Conservation (phyloP, 176 grass and related monocot genomes). For the Rhipidocladum racemiflorum region DNA sequence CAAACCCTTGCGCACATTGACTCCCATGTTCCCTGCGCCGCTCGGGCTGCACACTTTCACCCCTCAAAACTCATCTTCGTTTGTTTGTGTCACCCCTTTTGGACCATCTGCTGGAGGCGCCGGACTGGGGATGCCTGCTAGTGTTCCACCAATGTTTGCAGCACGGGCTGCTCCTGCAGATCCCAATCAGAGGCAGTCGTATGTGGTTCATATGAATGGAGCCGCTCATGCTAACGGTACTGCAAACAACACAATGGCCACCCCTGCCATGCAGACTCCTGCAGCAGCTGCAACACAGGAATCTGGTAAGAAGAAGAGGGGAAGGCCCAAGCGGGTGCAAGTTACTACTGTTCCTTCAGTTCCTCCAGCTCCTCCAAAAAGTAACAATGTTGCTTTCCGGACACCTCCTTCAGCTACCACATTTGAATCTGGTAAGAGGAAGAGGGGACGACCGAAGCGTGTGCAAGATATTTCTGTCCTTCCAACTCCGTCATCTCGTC, state of each 20-base stretch:
- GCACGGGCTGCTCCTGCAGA: conserved; percentile 14
- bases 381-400: conserved; percentile 17
- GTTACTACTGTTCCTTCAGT: conserved; percentile 21
- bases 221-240: conserved; percentile 30
- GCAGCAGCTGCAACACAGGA: conserved; percentile 2
- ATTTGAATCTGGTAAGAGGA: conserved; percentile 38
- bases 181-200: conserved; percentile 14
- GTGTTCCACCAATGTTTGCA: conserved; percentile 41
- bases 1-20: conserved; percentile 73
- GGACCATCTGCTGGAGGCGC: conserved; percentile 48
- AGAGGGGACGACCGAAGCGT: conserved; percentile 42
- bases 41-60: conserved; percentile 63
- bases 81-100: conserved; percentile 70
- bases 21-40: conserved; percentile 84
- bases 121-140: conserved; percentile 34
- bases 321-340: conserved; percentile 30
- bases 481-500: conserved; percentile 8
- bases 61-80: conserved; percentile 53
- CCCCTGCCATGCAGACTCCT: conserved; percentile 25
- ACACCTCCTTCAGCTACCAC: conserved; percentile 20
- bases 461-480: conserved; percentile 16
- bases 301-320: conserved; percentile 46
- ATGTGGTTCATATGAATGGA: conserved; percentile 35
- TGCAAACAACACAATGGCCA: background rate
- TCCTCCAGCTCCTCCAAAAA: conserved; percentile 25